Evolutionary conservation across 2,329 filamentous ascomycete species (phyloP).

Genomic region (Fusarium sp.): DNA sequence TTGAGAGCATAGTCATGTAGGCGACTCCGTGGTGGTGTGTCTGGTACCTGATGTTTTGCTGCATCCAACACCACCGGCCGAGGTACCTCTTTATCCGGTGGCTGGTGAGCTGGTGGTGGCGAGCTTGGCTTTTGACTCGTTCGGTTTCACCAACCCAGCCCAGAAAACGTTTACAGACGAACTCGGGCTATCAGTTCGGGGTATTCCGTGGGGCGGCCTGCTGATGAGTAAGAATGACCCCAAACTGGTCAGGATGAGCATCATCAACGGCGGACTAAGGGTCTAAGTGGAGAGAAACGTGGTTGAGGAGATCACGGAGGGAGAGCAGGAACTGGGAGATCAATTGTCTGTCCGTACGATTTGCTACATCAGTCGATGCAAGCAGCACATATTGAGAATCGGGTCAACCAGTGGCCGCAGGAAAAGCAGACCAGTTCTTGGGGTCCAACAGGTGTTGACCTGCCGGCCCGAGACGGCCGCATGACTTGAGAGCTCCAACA

Average conservation of each 20-base stretch:
- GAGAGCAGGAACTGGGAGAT: background rate
- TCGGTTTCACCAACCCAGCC: conserved; percentile 1
- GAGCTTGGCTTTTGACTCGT: conserved; percentile 41
- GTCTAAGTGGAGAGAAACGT: conserved; percentile 33
- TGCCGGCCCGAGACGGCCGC: conserved; percentile 19
- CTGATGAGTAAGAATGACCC: conserved; percentile 16
- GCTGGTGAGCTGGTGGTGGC: conserved; percentile 47
- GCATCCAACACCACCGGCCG: background rate
- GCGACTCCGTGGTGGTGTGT: conserved; percentile 38
- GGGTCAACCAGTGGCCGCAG: conserved; percentile 20
- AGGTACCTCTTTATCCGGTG: conserved; percentile 41
- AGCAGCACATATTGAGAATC: conserved; percentile 20
- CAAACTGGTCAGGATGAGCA: conserved; percentile 2
- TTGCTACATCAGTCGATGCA: conserved; percentile 32
- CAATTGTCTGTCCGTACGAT: conserved; percentile 11
- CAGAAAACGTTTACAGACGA: conserved; percentile 5
- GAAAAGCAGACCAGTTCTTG: conserved; percentile 20
- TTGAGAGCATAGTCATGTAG: background rate
- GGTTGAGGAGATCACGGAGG: conserved; percentile 1
- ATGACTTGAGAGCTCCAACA: conserved; percentile 22
- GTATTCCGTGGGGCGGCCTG: conserved; percentile 20
- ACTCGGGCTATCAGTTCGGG: conserved; percentile 22
- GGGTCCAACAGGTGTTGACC: conserved; percentile 23
- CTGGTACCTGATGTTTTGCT: conserved; percentile 19
- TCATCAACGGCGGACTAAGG: conserved; percentile 32